phyloP scores from a whole-genome alignment of 192 early-diverging fungal genomes.

The Allomyces javanicus region DNA sequence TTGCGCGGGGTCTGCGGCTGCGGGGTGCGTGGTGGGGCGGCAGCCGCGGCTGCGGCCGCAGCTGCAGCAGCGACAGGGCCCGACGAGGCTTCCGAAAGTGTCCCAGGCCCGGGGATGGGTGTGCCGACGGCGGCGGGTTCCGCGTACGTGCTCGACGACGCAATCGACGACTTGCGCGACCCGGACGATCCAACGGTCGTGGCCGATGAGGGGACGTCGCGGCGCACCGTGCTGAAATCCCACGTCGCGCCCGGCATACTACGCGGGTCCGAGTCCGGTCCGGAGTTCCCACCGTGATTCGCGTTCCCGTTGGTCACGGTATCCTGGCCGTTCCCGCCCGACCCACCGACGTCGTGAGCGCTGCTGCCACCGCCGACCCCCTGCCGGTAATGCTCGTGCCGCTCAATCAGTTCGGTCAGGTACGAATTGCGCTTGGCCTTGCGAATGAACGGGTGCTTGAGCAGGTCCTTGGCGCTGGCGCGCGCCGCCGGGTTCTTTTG shows the following conservation, averaged over 20 bases:
- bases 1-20: too few relatives aligned
- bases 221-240: neutral
- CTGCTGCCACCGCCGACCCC: neutral
- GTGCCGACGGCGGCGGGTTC: too few relatives aligned
- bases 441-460: slow-evolving; percentile 72
- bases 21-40: too few relatives aligned
- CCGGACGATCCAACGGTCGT: too few relatives aligned
- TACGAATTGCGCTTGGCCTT: slow-evolving; percentile 65
- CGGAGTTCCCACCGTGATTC: too few relatives aligned
- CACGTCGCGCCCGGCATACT: neutral
- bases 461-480: slow-evolving; percentile 68
- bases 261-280: neutral
- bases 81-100: too few relatives aligned
- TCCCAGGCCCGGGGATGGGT: too few relatives aligned
- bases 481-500: slow-evolving; percentile 70
- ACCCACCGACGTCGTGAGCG: neutral
- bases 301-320: too few relatives aligned
- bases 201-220: neutral
- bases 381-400: slow-evolving; percentile 34
- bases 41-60: too few relatives aligned
- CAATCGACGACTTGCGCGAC: too few relatives aligned
- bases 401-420: slow-evolving; percentile 64
- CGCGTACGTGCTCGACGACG: too few relatives aligned
- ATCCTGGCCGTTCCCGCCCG: neutral
- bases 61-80: too few relatives aligned